Conservation (phyloP, 371 early-diverging fungal genomes). For the Mucor lusitanicus region DNA sequence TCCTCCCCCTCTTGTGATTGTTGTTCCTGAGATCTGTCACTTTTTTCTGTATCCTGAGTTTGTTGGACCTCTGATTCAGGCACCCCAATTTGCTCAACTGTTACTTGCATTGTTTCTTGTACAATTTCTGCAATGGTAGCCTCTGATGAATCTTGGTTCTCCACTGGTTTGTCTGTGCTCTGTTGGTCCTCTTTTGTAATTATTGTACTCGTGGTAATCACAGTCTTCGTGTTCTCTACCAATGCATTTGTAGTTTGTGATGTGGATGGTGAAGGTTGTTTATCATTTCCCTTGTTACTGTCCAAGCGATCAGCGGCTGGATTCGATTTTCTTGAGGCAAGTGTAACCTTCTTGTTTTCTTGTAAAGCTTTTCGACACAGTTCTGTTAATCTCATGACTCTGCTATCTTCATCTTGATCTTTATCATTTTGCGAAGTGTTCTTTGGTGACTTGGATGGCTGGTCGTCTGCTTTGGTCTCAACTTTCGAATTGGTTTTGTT, state of each 20-base stretch:
- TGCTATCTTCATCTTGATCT: background rate
- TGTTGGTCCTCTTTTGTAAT: background rate
- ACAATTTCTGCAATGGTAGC: background rate
- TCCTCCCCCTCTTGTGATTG: background rate
- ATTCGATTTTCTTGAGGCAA: background rate
- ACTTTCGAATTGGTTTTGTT: background rate
- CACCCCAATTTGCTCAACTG: background rate
- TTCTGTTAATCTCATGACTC: background rate
- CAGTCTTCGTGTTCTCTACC: background rate
- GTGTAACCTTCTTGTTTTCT: background rate
- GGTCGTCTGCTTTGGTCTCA: background rate
- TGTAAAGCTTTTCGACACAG: background rate
- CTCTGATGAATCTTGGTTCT: background rate
- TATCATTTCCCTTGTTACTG: background rate
- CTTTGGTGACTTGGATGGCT: background rate
- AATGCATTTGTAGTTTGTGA: background rate
- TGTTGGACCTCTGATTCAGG: background rate
- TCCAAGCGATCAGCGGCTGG: background rate
- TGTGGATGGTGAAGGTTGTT: background rate
- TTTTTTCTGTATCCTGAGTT: background rate
- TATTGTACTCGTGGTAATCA: background rate
- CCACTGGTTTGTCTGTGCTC: background rate
- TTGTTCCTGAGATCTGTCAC: background rate
- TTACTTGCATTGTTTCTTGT: background rate
- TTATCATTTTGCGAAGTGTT: too few relatives aligned